Evolutionary conservation across 441 rosid genomes (phyloP).

Genomic region (Brassica balearica): DNA sequence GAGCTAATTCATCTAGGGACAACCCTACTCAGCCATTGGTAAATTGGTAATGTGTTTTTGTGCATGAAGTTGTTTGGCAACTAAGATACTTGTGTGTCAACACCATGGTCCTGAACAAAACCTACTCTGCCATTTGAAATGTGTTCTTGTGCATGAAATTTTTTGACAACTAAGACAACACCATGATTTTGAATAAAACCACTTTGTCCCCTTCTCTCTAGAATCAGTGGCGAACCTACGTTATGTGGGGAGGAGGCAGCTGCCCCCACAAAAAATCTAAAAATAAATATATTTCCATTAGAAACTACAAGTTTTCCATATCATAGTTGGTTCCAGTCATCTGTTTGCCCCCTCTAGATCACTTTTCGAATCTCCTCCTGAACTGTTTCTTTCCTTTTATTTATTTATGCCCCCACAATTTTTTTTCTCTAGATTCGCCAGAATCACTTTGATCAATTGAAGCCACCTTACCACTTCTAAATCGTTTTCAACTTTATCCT

Average conservation of each 20-base stretch:
- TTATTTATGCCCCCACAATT: too few species aligned
- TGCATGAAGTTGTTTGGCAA: background rate
- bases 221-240: too few species aligned
- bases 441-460: background rate
- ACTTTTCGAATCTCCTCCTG: too few species aligned
- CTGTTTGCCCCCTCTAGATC: too few species aligned
- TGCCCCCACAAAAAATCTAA: too few species aligned
- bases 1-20: background rate
- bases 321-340: too few species aligned
- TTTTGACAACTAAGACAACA: background rate
- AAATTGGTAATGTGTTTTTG: background rate
- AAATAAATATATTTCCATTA: too few species aligned
- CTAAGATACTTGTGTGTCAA: background rate
- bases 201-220: background rate
- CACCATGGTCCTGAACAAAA: background rate
- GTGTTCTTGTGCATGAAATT: background rate
- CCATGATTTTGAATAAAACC: background rate
- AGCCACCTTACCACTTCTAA: constrained; percentile 1
- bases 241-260: too few species aligned
- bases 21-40: background rate
- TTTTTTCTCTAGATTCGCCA: too few species aligned
- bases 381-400: too few species aligned
- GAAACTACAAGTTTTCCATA: too few species aligned
- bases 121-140: background rate
- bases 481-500: background rate